Base-by-base conservation (phyloP, 2,329 filamentous ascomycete genomes). In the Penicillium sp. region DNA sequence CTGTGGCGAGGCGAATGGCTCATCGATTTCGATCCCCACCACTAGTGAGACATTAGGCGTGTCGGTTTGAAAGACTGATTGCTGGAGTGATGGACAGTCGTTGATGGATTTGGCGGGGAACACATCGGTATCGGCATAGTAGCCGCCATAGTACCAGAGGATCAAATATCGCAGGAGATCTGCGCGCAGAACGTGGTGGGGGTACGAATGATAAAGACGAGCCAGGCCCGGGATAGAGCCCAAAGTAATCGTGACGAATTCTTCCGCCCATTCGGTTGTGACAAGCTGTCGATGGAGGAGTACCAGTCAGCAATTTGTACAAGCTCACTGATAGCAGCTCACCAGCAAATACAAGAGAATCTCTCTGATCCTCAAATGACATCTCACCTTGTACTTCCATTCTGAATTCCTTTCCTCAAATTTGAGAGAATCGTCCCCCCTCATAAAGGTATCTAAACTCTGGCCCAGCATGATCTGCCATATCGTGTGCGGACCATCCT, bases 151-250 rank as follows among this genome's bases (percentile, higher is more conserved):
- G 46, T 67, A 66, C 63, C 66, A 69, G 4, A 69, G 48, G 3
- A 69, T 49, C 4, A 69, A 53, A 39, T 68, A 69, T 12, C 66
- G 65, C 9, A 72, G 52, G 55, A 72, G 24, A 66, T 83, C 37
- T 73, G 82, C 36, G 74, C 80, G 4, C 64, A 74, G 50, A 63
- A 78, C 52, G 67, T 76, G 11, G 71, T 84, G 54, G 0, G 65
- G 65, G 29, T 66, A 67, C 34, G 62, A 60, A 29, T 60, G 51
- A 49, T 66, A 68, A 3, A 61, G 28, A 1, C 37, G 48, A 13
- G 52, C 50, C 6, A 68, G 55, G 3, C 62, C 61, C 4, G 65
- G 65, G 3, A 66, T 49, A 4, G 59, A 50, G 3, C 55, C 51
- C 5, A 64, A 44, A 12, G 54, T 55, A 5, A 57, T 45, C 8